Percentiles rank a stretch among this genome's conserved stretches.
Evolutionary conservation across 139 green algal genomes (phyloP).

Genomic region (Dunaliella primolecta): DNA sequence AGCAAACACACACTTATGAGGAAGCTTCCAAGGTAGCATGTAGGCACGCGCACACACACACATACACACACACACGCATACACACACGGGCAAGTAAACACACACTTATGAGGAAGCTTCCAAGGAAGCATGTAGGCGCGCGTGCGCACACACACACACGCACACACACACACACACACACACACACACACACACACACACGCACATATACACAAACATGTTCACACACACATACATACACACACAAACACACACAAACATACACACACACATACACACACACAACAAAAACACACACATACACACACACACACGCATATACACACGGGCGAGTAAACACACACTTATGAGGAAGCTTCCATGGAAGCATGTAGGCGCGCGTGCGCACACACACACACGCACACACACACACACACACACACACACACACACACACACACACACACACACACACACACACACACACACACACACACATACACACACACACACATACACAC

Average conservation of each 20-base stretch:
- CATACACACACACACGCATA: not conserved
- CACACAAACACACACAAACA: no score
- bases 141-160: not conserved
- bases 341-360: not conserved
- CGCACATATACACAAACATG: not conserved
- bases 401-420: not conserved
- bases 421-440: not conserved
- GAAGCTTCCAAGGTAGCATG: not conserved
- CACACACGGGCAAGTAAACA: not conserved
- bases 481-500: no score
- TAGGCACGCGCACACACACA: not conserved
- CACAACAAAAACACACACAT: not conserved
- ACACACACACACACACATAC: no score
- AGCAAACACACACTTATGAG: not conserved
- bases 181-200: not conserved
- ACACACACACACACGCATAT: not conserved
- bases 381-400: not conserved
- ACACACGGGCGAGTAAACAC: not conserved
- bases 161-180: not conserved
- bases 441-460: constrained; percentile 5
- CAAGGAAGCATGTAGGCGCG: no score
- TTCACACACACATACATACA: not conserved
- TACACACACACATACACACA: no score
- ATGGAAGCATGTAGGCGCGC: not conserved
- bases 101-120: no score